Evolutionary conservation across 2,329 filamentous ascomycete species (phyloP), one percentile per base, ranked within the genome.

Genomic region (Sporothrix protearum): DNA sequence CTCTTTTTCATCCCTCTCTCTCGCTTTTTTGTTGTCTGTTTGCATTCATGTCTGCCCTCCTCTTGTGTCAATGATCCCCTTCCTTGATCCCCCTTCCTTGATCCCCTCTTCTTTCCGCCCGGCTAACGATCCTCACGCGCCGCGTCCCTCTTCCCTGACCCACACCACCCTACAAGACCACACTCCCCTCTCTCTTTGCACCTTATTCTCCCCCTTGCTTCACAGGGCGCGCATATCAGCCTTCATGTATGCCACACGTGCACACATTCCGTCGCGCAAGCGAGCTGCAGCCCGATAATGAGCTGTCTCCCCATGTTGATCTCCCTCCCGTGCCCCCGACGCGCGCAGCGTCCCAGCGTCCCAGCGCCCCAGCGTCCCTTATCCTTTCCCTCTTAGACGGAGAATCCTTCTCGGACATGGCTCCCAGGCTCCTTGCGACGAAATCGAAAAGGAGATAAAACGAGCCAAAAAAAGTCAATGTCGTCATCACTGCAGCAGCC

Each of bases 101-200:
- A 8, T 61, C 33, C 33, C 57, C 57, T 42, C 33, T 25, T 61
- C 22, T 25, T 61, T 14, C 22, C 8, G 33, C 10, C 57, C n/a
- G 28, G 55, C 55, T 33, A 61, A 64, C 22, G 61, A 64, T 64
- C 25, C 39, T 47, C 61, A 66, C 61, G 61, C 61, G 61, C 61
- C 61, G 25, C 36, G 39, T 69, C 67, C n/a, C 51, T 19, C 59
- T 30, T 55, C 25, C 53, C 47, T 55, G 33, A 45, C 33, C 36
- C 22, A 25, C 36, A 42, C 67, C 33, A 63, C 39, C 51, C 57
- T 39, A 61, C 33, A 28, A 33, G 28, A 12, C 53, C 53, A 61
- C 36, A n/a, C 61, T 36, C 7, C 39, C 42, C 16, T 53, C 42
- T n/a, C 47, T n/a, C 22, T 10, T 39, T 19, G 22, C 25, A 22